Base-by-base conservation (phyloP, 495 filamentous ascomycete species). In the Staphylotrichum longicolle region DNA sequence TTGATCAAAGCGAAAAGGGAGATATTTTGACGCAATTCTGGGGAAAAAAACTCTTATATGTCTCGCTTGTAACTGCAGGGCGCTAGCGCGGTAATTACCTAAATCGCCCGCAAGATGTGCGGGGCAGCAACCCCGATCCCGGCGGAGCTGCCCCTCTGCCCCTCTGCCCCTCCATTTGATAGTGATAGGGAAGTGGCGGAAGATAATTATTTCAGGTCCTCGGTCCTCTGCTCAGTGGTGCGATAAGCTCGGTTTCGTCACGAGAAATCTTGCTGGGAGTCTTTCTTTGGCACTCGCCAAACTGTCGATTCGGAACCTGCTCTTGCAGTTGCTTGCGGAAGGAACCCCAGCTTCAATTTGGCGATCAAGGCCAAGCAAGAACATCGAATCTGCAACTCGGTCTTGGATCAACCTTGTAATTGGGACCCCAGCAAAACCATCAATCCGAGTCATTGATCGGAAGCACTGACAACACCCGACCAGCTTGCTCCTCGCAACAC, bases 81-180 rank as follows among this genome's bases (percentile, higher is more conserved):
- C 41, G 27, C 57, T 60, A 55, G 51, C 30, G 51, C 57, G 62
- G 50, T 45, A 64, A 64, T 61, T 64, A 57, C 35, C 42, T 54
- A 53, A 54, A 49, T 7, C n/a, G 49, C 33, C 14, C 6, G 9
- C 14, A 20, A n/a, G 5, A 12, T 11, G 32, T 63, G 63, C 63
- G 60, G 55, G 49, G 55, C 55, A 48, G 52, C 32, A 12, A 27
- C 32, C 54, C 64, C 61, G 64, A 66, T 63, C 61, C 27, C 64
- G 60, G 63, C 60, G 39, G 20, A 58, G 39, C 55, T 62, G 46
- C 56, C 64, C 59, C 59, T 61, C 59, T 51, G 37, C 33, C 20
- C 15, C 15, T 5, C 32, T 27, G 20, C 20, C 20, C 20, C 20
- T 27, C 20, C 32, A n/a, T 46, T 46, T 41, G 41, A 53, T 61